Evolutionary conservation across 2,329 filamentous ascomycete genomes (phyloP).

Genomic region (Stenocarpella maydis): DNA sequence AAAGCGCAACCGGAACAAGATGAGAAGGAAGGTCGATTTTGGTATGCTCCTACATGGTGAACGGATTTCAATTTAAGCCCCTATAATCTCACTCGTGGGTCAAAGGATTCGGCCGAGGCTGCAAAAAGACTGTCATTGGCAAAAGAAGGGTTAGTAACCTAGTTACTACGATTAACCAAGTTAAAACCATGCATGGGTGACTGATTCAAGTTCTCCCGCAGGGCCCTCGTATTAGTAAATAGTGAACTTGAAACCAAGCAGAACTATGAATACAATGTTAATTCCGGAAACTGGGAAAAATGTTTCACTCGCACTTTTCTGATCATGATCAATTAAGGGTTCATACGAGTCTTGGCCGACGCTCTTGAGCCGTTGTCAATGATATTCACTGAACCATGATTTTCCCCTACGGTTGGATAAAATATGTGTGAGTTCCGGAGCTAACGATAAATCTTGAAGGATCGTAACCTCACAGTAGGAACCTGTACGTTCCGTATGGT

Average conservation of each 20-base stretch:
- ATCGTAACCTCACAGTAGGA: not conserved
- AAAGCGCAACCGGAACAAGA: not conserved
- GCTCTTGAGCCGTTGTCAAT: not conserved
- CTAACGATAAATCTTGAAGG: no score
- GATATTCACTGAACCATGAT: not conserved
- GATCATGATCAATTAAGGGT: no score
- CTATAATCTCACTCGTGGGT: not conserved
- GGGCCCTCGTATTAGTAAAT: no score
- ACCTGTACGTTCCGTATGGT: not conserved
- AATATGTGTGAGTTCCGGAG: no score
- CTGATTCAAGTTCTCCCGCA: no score
- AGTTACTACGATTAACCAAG: not conserved
- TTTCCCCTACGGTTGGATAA: no score
- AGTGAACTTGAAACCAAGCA: no score
- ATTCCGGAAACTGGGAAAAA: not conserved
- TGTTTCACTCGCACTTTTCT: no score
- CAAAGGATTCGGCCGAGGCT: not conserved
- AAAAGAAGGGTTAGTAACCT: not conserved
- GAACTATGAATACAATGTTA: no score
- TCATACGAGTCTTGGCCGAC: no score
- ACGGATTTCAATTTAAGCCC: not conserved
- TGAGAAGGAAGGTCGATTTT: not conserved
- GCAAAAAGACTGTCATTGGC: not conserved
- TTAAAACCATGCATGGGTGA: no score
- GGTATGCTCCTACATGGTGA: not conserved